Percentiles rank a stretch among this genome's conserved stretches.
phyloP scores from a whole-genome alignment of 2,329 filamentous ascomycete species.

The Xylaria digitata region DNA sequence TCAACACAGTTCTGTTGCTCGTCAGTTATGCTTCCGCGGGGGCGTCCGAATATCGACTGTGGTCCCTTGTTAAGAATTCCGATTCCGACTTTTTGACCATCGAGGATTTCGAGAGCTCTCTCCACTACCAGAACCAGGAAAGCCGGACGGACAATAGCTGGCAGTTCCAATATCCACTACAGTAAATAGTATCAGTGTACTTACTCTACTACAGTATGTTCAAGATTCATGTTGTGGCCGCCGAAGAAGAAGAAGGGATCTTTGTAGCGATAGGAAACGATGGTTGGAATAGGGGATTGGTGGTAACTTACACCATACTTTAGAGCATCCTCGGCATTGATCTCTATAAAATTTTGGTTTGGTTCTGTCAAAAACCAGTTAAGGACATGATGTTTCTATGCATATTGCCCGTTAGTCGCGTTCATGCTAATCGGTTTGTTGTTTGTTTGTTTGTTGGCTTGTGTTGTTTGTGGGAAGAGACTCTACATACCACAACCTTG shows the following conservation, averaged over 20 bases:
- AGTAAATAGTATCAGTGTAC: neutral
- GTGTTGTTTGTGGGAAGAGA: no score
- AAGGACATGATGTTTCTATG: slow-evolving; percentile 60
- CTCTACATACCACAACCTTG: slow-evolving; percentile 54
- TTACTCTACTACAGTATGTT: neutral
- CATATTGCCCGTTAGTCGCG: slow-evolving; percentile 17
- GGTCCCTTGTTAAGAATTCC: neutral
- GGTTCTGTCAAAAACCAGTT: slow-evolving; percentile 67
- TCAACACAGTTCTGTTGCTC: slow-evolving; percentile 50
- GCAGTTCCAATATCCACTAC: slow-evolving; percentile 56
- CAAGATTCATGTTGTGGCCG: neutral
- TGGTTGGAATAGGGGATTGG: neutral
- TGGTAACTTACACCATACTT: slow-evolving; percentile 59
- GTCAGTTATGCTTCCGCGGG: slow-evolving; percentile 49
- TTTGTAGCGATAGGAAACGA: neutral
- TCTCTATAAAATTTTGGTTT: slow-evolving; percentile 71
- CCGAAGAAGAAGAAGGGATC: neutral
- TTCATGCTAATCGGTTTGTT: neutral
- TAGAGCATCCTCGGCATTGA: slow-evolving; percentile 70
- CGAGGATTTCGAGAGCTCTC: slow-evolving; percentile 51
- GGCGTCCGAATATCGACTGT: slow-evolving; percentile 54
- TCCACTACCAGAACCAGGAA: slow-evolving; percentile 74
- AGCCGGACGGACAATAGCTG: slow-evolving; percentile 58
- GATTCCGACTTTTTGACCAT: neutral
- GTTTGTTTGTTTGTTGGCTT: slow-evolving; percentile 13